Evolutionary conservation across 176 grass and related monocot species (phyloP), one percentile per base, ranked within the genome.

Genomic region (Stipa capillata): DNA sequence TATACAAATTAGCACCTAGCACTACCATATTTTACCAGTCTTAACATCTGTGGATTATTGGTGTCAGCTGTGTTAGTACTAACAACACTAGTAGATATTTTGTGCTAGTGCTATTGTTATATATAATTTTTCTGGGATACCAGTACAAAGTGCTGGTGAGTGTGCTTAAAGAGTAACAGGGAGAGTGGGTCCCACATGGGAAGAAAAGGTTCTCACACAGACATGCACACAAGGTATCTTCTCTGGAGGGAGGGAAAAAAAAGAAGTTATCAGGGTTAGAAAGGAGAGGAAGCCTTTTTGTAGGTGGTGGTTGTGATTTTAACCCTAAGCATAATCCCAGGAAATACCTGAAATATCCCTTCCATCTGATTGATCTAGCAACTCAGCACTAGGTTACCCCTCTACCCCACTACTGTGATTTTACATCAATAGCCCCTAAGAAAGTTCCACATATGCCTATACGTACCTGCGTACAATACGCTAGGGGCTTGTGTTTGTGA

Each of bases 301-400:
- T 77, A 25, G 32, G 20, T 76, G 90, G 75, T 89, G 39, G 86
- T 86, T 79, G 90, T 84, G 86, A 83, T 86, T 92, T 87, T 85
- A 70, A 88, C 54, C 54, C 68, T 62, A 76, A 65, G 72, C 70
- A 80, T 72, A 79, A 50, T 71, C 42, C 10, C 53, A 63, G 23
- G 18, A 80, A 89, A 80, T 83, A 50, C 60, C 86, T 51, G 37
- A 74, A 59, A 60, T 83, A 68, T 57, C 83, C 69, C 52, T 74
- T n/a, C 24, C 72, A 53, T 35, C 54, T 82, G 81, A 72, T 83
- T 85, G 77, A 63, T 87, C 78, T 73, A 91, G 86, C 79, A 69
- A n/a, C 55, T 33, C 42, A 35, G 47, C 12, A 72, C 66, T 40
- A 32, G 75, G 54, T 72, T 80, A 83, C 69, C 90, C 56, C 48